phyloP scores from a whole-genome alignment of 2,329 filamentous ascomycete species.

The Ceratocystis cubensis region DNA sequence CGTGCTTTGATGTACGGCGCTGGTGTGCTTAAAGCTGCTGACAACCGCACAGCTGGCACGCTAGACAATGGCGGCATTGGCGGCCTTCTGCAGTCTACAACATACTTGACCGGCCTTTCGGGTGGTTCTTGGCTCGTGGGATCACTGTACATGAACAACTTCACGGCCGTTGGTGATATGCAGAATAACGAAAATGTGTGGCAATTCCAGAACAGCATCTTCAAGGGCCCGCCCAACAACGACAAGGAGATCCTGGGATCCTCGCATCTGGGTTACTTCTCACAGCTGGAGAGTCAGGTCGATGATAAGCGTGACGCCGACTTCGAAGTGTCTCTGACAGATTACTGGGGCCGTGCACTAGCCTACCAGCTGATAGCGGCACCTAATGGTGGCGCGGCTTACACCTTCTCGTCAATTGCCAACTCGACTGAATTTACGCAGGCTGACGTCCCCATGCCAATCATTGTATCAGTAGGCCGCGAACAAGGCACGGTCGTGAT shows the following conservation, averaged over 20 bases:
- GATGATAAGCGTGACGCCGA: conserved; percentile 31
- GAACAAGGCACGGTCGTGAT: conserved; percentile 34
- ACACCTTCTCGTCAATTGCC: conserved; percentile 65
- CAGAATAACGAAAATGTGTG: conserved; percentile 30
- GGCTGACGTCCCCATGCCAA: conserved; percentile 36
- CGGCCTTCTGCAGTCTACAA: conserved; percentile 67
- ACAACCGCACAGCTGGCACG: conserved; percentile 50
- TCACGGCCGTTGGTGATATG: conserved; percentile 48
- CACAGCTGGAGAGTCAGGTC: conserved; percentile 29
- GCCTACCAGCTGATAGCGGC: conserved; percentile 75
- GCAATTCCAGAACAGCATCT: conserved; percentile 33
- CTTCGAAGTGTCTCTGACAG: conserved; percentile 56
- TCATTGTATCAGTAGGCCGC: conserved; percentile 39
- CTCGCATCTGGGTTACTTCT: conserved; percentile 28
- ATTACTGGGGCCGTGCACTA: conserved; percentile 82
- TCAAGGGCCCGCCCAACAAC: conserved; percentile 28
- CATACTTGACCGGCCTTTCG: conserved; percentile 69
- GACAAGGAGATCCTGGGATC: conserved; percentile 23
- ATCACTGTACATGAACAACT: conserved; percentile 76
- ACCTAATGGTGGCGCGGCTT: conserved; percentile 57
- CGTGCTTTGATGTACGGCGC: conserved; percentile 75
- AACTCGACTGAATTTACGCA: conserved; percentile 33
- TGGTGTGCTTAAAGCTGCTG: conserved; percentile 67
- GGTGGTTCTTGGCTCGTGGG: conserved; percentile 77
- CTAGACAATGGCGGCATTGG: conserved; percentile 52